Percentiles rank a stretch among this genome's conserved stretches.
Conservation (phyloP, 2,329 filamentous ascomycete genomes). For the Aureobasidium pullulans region DNA sequence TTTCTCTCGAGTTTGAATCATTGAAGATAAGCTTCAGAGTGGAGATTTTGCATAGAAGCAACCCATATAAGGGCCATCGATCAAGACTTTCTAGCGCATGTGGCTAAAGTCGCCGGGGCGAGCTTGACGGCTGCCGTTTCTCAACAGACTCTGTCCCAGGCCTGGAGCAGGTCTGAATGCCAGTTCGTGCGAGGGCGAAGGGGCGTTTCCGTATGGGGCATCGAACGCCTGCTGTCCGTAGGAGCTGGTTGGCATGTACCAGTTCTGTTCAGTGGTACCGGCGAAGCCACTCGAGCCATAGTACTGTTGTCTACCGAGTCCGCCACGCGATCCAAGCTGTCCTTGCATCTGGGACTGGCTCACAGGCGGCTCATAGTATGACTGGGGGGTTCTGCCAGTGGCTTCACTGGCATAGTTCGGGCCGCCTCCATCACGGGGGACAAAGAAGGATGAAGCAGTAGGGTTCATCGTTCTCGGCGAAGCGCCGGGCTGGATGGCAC, state of each 20-base stretch:
- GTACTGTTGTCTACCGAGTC: neutral
- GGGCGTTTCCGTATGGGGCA: neutral
- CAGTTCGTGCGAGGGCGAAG: neutral
- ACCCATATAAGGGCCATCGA: neutral
- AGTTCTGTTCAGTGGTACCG: neutral
- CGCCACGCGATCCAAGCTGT: neutral
- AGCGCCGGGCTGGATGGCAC: constrained; percentile 23
- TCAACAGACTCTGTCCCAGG: neutral
- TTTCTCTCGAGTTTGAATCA: neutral
- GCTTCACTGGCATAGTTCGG: constrained; percentile 6
- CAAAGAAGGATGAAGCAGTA: neutral
- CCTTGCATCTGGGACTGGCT: constrained; percentile 3
- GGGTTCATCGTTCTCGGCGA: constrained; percentile 27
- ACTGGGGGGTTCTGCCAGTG: neutral
- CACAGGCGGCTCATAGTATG: neutral
- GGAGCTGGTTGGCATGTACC: neutral
- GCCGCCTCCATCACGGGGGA: neutral
- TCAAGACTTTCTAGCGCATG: neutral
- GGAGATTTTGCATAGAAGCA: neutral
- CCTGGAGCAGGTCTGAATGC: neutral
- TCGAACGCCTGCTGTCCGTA: neutral
- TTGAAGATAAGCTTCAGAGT: neutral
- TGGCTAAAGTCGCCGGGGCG: neutral
- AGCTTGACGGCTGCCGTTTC: neutral
- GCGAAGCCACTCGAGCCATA: neutral